A percentile compares a stretch with the other conserved stretches of the same genome.
phyloP scores from a whole-genome alignment of 352 stramenopile species.

The Phytophthora pini region DNA sequence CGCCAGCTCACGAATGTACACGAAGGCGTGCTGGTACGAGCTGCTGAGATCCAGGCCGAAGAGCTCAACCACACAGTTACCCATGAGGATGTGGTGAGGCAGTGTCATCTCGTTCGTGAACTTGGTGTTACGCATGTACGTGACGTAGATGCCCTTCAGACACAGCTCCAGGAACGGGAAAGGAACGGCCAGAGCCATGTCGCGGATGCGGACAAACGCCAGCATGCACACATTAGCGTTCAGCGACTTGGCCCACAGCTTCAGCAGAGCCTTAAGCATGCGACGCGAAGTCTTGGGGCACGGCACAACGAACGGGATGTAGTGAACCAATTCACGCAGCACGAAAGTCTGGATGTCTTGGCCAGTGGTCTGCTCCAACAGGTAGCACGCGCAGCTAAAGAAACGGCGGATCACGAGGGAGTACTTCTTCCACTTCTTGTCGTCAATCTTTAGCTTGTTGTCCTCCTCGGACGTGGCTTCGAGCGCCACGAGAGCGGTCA shows the following conservation, averaged over 20 bases:
- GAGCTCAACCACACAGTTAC: slow-evolving; percentile 98
- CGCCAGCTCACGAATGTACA: slow-evolving; percentile 99
- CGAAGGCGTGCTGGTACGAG: slow-evolving; percentile 99
- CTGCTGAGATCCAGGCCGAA: slow-evolving; percentile 96
- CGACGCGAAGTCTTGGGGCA: slow-evolving; percentile 71
- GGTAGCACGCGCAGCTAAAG: slow-evolving; percentile 92
- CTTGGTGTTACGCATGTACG: slow-evolving; percentile 96
- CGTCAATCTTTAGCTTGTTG: slow-evolving; percentile 57
- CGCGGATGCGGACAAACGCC: slow-evolving; percentile 95
- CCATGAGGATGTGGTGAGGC: slow-evolving; percentile 91
- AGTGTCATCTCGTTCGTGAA: slow-evolving; percentile 92
- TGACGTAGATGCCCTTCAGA: slow-evolving; percentile 96
- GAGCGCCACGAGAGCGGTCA: slow-evolving; percentile 81
- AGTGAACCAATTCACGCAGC: slow-evolving; percentile 79
- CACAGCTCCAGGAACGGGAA: slow-evolving; percentile 97
- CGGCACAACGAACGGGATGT: slow-evolving; percentile 73
- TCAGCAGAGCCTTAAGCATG: slow-evolving; percentile 85
- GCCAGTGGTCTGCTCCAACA: slow-evolving; percentile 89
- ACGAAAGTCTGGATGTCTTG: slow-evolving; percentile 87
- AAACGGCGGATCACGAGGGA: slow-evolving; percentile 91
- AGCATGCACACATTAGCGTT: slow-evolving; percentile 90
- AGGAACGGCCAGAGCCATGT: slow-evolving; percentile 94
- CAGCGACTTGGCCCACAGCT: slow-evolving; percentile 87
- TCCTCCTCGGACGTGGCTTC: slow-evolving; percentile 41
- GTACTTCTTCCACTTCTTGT: slow-evolving; percentile 85